Base-by-base conservation (phyloP, 2,329 filamentous ascomycete genomes). In the Monilinia vaccinii-corymbosi region DNA sequence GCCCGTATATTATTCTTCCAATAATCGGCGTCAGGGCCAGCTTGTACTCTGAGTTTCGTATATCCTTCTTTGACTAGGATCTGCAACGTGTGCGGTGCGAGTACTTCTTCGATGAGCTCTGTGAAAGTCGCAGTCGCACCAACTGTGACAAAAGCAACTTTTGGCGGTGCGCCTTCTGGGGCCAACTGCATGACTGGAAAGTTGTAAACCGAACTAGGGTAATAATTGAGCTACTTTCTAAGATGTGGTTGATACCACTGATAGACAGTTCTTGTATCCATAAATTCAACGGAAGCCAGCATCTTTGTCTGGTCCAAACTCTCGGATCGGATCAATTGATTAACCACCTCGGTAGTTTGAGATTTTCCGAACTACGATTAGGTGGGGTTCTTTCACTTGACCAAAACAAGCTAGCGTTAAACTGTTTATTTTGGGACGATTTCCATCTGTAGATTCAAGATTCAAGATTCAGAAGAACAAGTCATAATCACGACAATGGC, bases 81-180 rank as follows among this genome's bases (percentile, higher is more conserved):
- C 7, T 76, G 66, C 63, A 95, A 78, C 70, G 94, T 92, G 0
- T 73, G 67, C 0, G 80, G 75, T 21, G 79, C 75, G 7, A 95
- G 76, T 13, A 87, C 81, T 36, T 86, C 82, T 47, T 79, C 75
- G 60, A 96, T 81, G 2, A 99, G 81, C 8, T 79, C 74, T 56
- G 81, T 78, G 74, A 99, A 99, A 23, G 87, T 83, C 18, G 92
- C 91, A 0, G 93, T 99, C 7, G 94, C 93, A 60, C 94, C 94
- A 34, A 96, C 88, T 0, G 94, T 97, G 59, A 97, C 87, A 66
- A 99, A 89, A 71, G 89, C 94, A 57, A 28, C 48, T 36, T 58
- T 38, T 38, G 53, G 23, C 4, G 32, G 31, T 31, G 28, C 13
- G 5, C 28, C n/a, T 44, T 25, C 28, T 53, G 48, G 31, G 45